These are phyloP conservation scores for Wallacemonas sp. DNA, from an alignment of 208 protist species.

Conservation along the genomic window DNA sequence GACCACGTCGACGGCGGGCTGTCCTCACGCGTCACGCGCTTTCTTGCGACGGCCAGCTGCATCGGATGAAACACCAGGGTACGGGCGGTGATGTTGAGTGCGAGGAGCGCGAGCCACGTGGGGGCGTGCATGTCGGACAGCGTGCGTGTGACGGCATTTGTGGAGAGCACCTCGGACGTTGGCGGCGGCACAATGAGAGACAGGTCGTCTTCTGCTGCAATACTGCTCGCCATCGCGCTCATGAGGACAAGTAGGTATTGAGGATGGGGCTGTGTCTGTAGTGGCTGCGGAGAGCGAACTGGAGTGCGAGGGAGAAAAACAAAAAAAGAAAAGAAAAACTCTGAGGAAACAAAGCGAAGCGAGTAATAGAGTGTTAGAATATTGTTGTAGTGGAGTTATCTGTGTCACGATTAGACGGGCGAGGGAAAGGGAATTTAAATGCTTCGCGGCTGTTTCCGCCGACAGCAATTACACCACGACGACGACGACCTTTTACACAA, in stretches of 20 bases:
- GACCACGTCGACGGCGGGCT: constrained; percentile 44
- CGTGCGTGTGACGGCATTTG: constrained; percentile 77
- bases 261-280: background rate
- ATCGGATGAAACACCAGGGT: constrained; percentile 85
- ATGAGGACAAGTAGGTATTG: background rate
- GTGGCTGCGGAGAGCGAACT: no score
- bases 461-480: no score
- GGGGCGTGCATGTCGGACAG: constrained; percentile 80
- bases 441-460: no score
- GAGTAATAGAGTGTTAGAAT: no score
- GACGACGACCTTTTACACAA: constrained; percentile 15
- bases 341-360: constrained; percentile 27
- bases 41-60: constrained; percentile 72
- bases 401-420: no score
- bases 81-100: constrained; percentile 57
- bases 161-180: constrained; percentile 22
- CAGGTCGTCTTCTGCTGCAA: background rate
- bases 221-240: background rate
- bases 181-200: background rate
- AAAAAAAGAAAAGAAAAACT: constrained; percentile 13
- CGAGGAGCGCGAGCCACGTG: constrained; percentile 74
- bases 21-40: constrained; percentile 72
- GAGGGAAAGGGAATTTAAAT: no score
- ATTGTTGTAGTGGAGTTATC: no score
- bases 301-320: no score